Conservation (phyloP, 371 early-diverging fungal genomes). For the Mucor mucedo region DNA sequence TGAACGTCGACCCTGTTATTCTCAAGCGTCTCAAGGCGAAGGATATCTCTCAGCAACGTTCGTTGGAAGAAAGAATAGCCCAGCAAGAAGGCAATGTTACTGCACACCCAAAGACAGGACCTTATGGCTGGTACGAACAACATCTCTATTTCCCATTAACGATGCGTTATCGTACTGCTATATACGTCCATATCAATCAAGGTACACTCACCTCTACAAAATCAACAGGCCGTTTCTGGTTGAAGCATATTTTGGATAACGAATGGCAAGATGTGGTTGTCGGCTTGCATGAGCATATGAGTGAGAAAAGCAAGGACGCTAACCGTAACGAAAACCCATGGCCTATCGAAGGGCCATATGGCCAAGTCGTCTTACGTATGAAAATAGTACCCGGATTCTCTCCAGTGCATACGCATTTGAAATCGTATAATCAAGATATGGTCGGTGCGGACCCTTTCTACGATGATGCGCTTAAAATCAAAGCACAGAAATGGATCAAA, state of each 20-base stretch:
- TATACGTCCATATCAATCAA: conserved; percentile 43
- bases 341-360: conserved; percentile 30
- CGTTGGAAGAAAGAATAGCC: not conserved
- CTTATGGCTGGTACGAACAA: conserved; percentile 33
- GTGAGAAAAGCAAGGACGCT: conserved; percentile 37
- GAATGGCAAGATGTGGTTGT: conserved; percentile 40
- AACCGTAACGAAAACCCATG: conserved; percentile 46
- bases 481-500: conserved; percentile 42
- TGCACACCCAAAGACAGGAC: conserved; percentile 4
- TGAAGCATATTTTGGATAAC: conserved; percentile 34
- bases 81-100: not conserved
- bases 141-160: conserved; percentile 42
- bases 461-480: conserved; percentile 28
- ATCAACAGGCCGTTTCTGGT: conserved; percentile 47
- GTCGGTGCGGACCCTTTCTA: conserved; percentile 49
- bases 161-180: conserved; percentile 48
- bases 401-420: conserved; percentile 43
- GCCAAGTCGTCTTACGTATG: conserved; percentile 32
- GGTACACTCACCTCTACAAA: conserved; percentile 27
- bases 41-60: conserved; percentile 16
- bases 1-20: conserved; percentile 44
- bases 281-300: conserved; percentile 26
- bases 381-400: conserved; percentile 48
- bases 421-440: conserved; percentile 38
- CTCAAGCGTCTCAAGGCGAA: conserved; percentile 31